These are phyloP conservation scores for Corynascus novoguineensis DNA, from an alignment of 495 filamentous ascomycete genomes.

Conservation along the genomic window DNA sequence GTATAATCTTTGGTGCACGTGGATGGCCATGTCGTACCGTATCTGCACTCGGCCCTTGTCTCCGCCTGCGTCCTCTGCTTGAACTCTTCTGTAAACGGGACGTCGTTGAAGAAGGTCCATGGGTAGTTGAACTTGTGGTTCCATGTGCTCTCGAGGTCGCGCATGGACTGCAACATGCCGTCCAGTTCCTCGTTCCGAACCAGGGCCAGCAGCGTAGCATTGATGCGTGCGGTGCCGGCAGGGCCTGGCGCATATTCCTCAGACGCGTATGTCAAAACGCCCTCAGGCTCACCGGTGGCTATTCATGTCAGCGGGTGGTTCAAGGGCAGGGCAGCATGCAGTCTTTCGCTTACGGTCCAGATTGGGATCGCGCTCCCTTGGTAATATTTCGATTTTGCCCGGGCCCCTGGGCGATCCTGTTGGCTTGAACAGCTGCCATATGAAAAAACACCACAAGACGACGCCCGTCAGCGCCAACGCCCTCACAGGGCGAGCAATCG, in stretches of 20 bases:
- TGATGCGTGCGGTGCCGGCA: slow-evolving; percentile 71
- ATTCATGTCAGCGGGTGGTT: slow-evolving; percentile 13
- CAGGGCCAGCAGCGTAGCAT: slow-evolving; percentile 87
- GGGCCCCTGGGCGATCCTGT: slow-evolving; percentile 28
- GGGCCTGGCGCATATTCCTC: slow-evolving; percentile 68
- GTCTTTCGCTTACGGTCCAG: slow-evolving; percentile 60
- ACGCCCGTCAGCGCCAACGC: slow-evolving; percentile 66
- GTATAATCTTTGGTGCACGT: neutral
- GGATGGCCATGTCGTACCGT: slow-evolving; percentile 54
- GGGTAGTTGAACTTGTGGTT: slow-evolving; percentile 99
- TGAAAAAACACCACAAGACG: slow-evolving; percentile 64
- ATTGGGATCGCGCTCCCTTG: slow-evolving; percentile 67
- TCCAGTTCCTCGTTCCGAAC: slow-evolving; percentile 86
- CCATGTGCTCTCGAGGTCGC: slow-evolving; percentile 89
- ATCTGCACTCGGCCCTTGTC: slow-evolving; percentile 79
- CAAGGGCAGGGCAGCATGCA: too few relatives aligned
- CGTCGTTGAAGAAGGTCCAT: slow-evolving; percentile 98
- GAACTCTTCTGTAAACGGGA: slow-evolving; percentile 87
- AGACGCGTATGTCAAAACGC: slow-evolving; percentile 62
- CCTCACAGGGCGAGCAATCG: slow-evolving; percentile 74
- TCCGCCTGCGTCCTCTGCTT: slow-evolving; percentile 67
- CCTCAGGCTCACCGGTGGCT: slow-evolving; percentile 75
- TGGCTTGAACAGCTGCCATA: slow-evolving; percentile 63
- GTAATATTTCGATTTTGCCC: slow-evolving; percentile 26
- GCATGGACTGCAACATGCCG: slow-evolving; percentile 80